Percentiles rank a stretch among this genome's conserved stretches.
phyloP scores from a whole-genome alignment of 2,329 filamentous ascomycete genomes.

The Penicillium sp. region DNA sequence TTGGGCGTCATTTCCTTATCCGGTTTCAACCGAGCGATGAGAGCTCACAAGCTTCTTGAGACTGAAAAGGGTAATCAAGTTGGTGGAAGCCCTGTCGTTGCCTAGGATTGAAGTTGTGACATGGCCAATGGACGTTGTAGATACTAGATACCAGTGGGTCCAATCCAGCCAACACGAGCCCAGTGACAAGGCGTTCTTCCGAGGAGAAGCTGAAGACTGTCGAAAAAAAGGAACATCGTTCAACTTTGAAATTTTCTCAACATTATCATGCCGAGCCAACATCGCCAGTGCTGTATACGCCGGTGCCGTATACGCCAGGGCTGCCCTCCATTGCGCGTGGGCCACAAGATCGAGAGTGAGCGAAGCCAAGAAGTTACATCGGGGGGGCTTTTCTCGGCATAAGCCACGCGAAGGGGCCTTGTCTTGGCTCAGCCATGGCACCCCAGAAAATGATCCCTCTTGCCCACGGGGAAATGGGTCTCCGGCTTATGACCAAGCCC shows the following conservation, averaged over 20 bases:
- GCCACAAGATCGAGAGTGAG: background rate
- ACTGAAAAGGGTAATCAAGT: background rate
- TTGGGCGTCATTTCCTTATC: background rate
- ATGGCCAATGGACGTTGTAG: background rate
- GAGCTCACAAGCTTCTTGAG: background rate
- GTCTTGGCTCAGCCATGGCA: conserved; percentile 3
- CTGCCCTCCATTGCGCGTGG: background rate
- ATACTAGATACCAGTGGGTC: background rate
- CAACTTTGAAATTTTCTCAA: too few species aligned
- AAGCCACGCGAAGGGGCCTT: conserved; percentile 3
- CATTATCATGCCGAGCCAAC: background rate
- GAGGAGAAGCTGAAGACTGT: too few species aligned
- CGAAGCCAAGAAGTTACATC: background rate
- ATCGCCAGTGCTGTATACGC: background rate
- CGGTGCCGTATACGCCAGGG: background rate
- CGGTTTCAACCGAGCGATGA: background rate
- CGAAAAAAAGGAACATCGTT: too few species aligned
- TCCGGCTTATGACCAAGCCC: background rate
- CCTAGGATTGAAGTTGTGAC: background rate
- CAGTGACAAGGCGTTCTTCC: background rate
- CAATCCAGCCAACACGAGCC: background rate
- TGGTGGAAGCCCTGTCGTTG: background rate
- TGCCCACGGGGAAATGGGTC: conserved; percentile 3
- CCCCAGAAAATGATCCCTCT: background rate
- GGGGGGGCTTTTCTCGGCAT: conserved; percentile 1